These are phyloP conservation scores for Rhododendron simsii DNA, from an alignment of 148 eudicot species.

Conservation along the genomic window DNA sequence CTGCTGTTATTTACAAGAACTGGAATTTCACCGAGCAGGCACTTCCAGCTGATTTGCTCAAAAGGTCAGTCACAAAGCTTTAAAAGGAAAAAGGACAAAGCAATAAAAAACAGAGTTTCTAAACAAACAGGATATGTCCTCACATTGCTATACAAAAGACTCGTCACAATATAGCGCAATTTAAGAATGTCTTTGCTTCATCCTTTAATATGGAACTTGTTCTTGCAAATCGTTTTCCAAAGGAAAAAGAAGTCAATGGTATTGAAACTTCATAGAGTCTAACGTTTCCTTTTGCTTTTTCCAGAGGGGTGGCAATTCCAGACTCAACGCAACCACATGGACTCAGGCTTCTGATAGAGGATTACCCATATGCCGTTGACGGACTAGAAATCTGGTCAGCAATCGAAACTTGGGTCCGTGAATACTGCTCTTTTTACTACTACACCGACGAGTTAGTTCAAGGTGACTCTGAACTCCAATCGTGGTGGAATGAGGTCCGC, in stretches of 20 bases:
- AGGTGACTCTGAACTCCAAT: slow-evolving; percentile 57
- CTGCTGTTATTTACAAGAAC: slow-evolving; percentile 49
- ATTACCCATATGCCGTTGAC: slow-evolving; percentile 78
- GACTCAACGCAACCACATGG: slow-evolving; percentile 26
- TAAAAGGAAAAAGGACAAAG: not conserved
- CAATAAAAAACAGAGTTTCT: not conserved
- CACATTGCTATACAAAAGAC: not conserved
- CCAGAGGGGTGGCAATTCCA: not conserved
- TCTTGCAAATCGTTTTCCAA: not conserved
- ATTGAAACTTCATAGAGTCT: not conserved
- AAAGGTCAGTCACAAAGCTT: slow-evolving; percentile 37
- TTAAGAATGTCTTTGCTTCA: not conserved
- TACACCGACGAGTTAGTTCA: slow-evolving; percentile 33
- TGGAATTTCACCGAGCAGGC: slow-evolving; percentile 74
- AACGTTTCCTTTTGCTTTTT: not conserved
- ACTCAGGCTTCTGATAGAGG: slow-evolving; percentile 58
- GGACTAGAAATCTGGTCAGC: slow-evolving; percentile 87
- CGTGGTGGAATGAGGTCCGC: slow-evolving; percentile 13
- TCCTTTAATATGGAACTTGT: not conserved
- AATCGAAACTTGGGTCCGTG: slow-evolving; percentile 58
- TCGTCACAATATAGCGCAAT: not conserved
- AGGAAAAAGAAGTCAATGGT: not conserved
- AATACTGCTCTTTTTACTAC: slow-evolving; percentile 65
- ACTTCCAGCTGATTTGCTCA: slow-evolving; percentile 66
- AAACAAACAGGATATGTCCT: not conserved